These are phyloP conservation scores for Brassica incana DNA, from an alignment of 345 rosid species.

Conservation along the genomic window DNA sequence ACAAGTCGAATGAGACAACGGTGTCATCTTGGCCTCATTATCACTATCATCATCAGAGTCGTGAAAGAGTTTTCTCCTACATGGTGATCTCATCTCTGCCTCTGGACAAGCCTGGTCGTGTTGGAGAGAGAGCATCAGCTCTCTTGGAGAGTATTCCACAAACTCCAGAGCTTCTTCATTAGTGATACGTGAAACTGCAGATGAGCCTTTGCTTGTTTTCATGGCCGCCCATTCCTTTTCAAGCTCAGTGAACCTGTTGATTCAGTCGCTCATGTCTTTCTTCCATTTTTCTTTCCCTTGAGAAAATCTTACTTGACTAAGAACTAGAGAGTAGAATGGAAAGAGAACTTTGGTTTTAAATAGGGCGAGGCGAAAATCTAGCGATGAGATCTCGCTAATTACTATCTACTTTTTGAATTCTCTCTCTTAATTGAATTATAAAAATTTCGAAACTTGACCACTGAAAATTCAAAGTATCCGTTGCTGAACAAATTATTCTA, in stretches of 20 bases:
- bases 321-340: not conserved
- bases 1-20: conserved; percentile 7
- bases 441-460: conserved; percentile 19
- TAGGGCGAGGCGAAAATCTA: not conserved
- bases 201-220: conserved; percentile 36
- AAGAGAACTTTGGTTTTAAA: not conserved
- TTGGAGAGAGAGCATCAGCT: conserved; percentile 55
- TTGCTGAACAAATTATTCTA: conserved; percentile 15
- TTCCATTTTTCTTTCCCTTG: conserved; percentile 4
- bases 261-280: conserved; percentile 38
- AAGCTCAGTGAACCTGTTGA: conserved; percentile 30
- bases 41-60: conserved; percentile 9
- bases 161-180: conserved; percentile 27
- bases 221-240: conserved; percentile 49
- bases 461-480: conserved; percentile 9
- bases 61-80: conserved; percentile 31
- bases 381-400: not conserved
- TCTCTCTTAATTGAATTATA: not conserved
- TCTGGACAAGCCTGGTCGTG: conserved; percentile 4
- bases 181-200: conserved; percentile 37
- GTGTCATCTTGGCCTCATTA: not conserved
- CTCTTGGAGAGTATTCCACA: conserved; percentile 49
- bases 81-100: conserved; percentile 16
- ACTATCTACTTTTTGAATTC: not conserved
- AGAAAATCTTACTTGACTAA: not conserved